These are phyloP conservation scores for Ustilago hordei DNA, from an alignment of 1,284 basidiomycete species.

Conservation along the genomic window DNA sequence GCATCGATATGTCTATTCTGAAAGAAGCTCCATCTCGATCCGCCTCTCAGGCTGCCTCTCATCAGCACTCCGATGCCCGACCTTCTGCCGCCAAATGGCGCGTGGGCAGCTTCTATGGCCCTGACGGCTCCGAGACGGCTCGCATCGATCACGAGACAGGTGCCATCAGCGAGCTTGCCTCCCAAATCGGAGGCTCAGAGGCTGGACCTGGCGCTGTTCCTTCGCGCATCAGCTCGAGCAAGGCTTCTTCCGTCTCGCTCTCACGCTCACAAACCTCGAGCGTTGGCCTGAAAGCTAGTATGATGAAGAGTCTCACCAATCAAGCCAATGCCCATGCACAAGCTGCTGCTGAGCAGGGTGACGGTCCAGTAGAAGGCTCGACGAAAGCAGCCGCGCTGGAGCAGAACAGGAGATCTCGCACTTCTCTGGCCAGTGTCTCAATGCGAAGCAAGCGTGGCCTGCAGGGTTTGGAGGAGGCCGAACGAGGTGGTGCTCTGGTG, in stretches of 20 bases:
- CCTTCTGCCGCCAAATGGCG: slow-evolving; percentile 21
- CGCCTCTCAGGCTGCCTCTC: too few relatives aligned
- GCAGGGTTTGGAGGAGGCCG: slow-evolving; percentile 55
- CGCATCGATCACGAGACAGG: slow-evolving; percentile 42
- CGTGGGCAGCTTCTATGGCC: slow-evolving; percentile 59
- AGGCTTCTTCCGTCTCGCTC: slow-evolving; percentile 17
- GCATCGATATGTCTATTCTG: slow-evolving; percentile 23
- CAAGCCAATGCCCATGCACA: not conserved
- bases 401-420: slow-evolving; percentile 41
- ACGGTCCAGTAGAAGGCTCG: slow-evolving; percentile 20
- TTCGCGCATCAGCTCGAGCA: not conserved
- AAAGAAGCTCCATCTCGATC: not conserved
- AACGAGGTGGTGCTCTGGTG: slow-evolving; percentile 54
- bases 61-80: not conserved
- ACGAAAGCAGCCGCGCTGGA: slow-evolving; percentile 35
- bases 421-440: slow-evolving; percentile 35
- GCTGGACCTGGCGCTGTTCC: not conserved
- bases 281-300: slow-evolving; percentile 31
- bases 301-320: slow-evolving; percentile 40
- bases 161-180: slow-evolving; percentile 22
- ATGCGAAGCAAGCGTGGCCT: slow-evolving; percentile 56
- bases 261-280: slow-evolving; percentile 32
- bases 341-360: not conserved
- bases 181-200: slow-evolving; percentile 12
- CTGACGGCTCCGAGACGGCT: slow-evolving; percentile 50